Conservation (phyloP, 1,284 basidiomycete genomes). For the Coniferiporia sulphurascens region DNA sequence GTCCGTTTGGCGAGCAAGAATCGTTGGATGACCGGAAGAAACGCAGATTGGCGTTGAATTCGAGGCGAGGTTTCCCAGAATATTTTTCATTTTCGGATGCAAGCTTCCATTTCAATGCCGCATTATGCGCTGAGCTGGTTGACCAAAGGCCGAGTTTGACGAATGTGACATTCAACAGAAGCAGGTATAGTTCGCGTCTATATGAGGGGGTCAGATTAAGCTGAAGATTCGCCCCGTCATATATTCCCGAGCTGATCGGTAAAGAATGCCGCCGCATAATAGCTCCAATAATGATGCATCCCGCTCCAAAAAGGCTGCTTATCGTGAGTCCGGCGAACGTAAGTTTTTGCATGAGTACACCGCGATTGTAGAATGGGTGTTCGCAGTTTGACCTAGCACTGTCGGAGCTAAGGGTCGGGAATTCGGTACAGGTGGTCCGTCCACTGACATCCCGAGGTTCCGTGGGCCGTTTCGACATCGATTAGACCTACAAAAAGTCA, state of each 20-base stretch:
- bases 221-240: neutral
- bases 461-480: too few species aligned
- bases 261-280: neutral
- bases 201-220: neutral
- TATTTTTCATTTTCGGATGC: neutral
- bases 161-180: neutral
- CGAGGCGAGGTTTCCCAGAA: neutral
- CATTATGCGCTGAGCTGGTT: neutral
- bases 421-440: too few species aligned
- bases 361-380: constrained; percentile 10
- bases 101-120: neutral
- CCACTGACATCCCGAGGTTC: too few species aligned
- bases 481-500: too few species aligned
- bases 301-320: neutral
- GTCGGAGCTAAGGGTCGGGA: too few species aligned
- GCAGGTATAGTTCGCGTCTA: neutral
- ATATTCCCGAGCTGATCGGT: neutral
- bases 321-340: neutral
- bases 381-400: too few species aligned
- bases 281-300: neutral
- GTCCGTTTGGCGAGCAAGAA: neutral
- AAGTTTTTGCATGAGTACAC: neutral
- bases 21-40: constrained; percentile 1
- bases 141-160: constrained; percentile 1
- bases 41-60: neutral